Evolutionary conservation across 1,284 basidiomycete species (phyloP).

Genomic region (Boletus nobilissimus): DNA sequence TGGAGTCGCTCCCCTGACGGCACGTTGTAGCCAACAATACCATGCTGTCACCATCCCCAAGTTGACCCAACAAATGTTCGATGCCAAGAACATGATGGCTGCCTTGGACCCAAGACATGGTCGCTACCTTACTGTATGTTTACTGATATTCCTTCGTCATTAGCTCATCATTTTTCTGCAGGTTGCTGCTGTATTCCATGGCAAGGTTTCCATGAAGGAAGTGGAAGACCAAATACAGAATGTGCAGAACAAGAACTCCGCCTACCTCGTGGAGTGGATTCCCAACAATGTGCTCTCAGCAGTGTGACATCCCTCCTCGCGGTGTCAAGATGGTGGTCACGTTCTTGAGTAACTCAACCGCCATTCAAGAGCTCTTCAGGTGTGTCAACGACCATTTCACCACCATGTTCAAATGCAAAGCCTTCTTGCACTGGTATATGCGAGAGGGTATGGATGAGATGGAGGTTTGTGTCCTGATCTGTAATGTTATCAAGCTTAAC

Average conservation of each 20-base stretch:
- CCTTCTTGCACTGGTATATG: constrained; percentile 99
- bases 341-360: constrained; percentile 97
- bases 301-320: constrained; percentile 94
- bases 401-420: constrained; percentile 99
- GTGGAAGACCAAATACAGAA: constrained; percentile 98
- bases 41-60: constrained; percentile 96
- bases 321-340: constrained; percentile 97
- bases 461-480: constrained; percentile 64
- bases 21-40: constrained; percentile 92
- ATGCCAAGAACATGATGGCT: constrained; percentile 99
- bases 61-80: constrained; percentile 98
- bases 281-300: constrained; percentile 97
- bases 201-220: constrained; percentile 99
- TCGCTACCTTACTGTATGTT: constrained; percentile 86
- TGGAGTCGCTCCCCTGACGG: constrained; percentile 94
- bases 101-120: constrained; percentile 96
- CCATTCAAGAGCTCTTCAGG: constrained; percentile 98
- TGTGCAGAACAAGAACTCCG: constrained; percentile 96
- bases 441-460: constrained; percentile 99
- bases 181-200: constrained; percentile 98
- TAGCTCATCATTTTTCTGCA: constrained; percentile 47
- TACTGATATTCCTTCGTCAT: neutral
- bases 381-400: constrained; percentile 98
- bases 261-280: constrained; percentile 99
- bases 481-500: constrained; percentile 25